Evolutionary conservation across 2,329 filamentous ascomycete genomes (phyloP).

Genomic region (Cryphonectria radicalis): DNA sequence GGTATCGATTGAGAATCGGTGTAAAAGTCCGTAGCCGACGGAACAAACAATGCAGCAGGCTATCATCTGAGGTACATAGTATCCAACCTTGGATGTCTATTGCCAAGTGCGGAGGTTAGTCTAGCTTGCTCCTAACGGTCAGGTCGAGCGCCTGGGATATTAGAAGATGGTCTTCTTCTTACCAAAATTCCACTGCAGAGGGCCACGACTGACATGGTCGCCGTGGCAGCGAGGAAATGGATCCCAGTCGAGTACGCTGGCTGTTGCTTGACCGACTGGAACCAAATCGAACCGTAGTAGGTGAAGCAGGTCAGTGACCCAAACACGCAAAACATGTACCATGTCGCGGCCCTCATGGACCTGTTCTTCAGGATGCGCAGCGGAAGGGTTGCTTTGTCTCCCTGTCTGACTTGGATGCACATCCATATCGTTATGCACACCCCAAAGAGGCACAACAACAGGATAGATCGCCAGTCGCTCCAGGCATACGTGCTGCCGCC

Average conservation of each 20-base stretch:
- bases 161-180: neutral
- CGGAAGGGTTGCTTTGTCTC: conserved; percentile 41
- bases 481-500: conserved; percentile 38
- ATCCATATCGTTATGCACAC: conserved; percentile 35
- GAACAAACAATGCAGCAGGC: conserved; percentile 30
- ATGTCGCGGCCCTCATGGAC: conserved; percentile 38
- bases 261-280: conserved; percentile 39
- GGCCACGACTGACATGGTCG: neutral
- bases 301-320: conserved; percentile 33
- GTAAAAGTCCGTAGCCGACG: conserved; percentile 34
- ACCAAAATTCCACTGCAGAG: neutral
- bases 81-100: conserved; percentile 35
- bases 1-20: conserved; percentile 32
- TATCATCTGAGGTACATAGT: conserved; percentile 38
- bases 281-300: conserved; percentile 41
- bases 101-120: neutral
- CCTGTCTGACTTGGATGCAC: neutral
- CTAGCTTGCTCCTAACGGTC: neutral
- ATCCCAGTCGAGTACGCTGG: neutral
- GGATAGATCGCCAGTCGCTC: conserved; percentile 39
- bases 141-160: neutral
- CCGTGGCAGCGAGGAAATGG: neutral
- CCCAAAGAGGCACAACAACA: conserved; percentile 41
- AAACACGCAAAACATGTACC: conserved; percentile 32
- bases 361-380: neutral